Evolutionary conservation across 1,139 yeast genomes (phyloP).

Genomic region (Zhuliangozyma blackwelliae): DNA sequence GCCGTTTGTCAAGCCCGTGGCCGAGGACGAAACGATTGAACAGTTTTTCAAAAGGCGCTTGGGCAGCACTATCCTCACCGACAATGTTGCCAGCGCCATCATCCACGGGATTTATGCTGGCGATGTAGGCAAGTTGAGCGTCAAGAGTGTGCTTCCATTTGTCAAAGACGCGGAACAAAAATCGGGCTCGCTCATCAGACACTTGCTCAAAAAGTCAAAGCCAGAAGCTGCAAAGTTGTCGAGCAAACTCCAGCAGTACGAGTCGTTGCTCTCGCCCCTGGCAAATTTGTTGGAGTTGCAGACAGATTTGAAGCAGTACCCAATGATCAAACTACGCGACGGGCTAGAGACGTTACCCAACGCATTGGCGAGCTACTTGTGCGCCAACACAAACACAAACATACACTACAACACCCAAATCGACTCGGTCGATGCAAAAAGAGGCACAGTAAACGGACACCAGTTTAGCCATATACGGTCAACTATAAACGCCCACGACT

Average conservation of each 20-base stretch:
- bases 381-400: constrained; percentile 34
- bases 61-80: constrained; percentile 51
- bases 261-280: constrained; percentile 28
- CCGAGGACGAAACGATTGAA: constrained; percentile 67
- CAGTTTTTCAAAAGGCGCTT: constrained; percentile 67
- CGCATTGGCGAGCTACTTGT: constrained; percentile 33
- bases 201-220: constrained; percentile 16
- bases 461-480: constrained; percentile 53
- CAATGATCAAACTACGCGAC: constrained; percentile 48
- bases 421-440: constrained; percentile 15
- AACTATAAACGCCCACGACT: constrained; percentile 43
- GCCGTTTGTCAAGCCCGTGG: constrained; percentile 29
- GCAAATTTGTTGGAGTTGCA: constrained; percentile 35
- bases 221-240: constrained; percentile 13
- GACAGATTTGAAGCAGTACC: constrained; percentile 36
- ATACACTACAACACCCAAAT: constrained; percentile 25
- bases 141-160: constrained; percentile 50
- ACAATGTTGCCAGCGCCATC: constrained; percentile 73
- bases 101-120: constrained; percentile 93
- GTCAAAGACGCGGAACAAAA: constrained; percentile 55
- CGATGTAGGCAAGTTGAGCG: constrained; percentile 64
- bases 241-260: constrained; percentile 23
- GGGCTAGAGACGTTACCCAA: constrained; percentile 56
- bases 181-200: constrained; percentile 54
- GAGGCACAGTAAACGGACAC: constrained; percentile 13